Conservation (phyloP, 1,139 yeast species). For the Hemisphaericaspora xylanilytica region DNA sequence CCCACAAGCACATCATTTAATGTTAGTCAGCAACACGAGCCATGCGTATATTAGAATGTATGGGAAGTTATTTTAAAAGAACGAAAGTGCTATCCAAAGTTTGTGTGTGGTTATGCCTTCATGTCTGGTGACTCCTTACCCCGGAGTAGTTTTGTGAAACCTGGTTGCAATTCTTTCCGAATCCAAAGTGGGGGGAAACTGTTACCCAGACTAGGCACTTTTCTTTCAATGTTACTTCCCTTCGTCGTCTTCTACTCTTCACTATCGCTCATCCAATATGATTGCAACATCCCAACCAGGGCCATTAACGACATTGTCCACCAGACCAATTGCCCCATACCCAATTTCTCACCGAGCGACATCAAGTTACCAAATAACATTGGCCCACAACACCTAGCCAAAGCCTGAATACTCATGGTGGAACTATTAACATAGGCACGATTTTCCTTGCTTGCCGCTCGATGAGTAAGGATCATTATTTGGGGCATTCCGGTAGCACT, state of each 20-base stretch:
- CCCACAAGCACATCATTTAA: too few relatives aligned
- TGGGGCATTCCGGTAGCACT: constrained; percentile 39
- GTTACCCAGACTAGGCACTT: too few relatives aligned
- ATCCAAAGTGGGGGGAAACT: too few relatives aligned
- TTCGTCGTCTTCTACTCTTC: not conserved
- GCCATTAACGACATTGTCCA: constrained; percentile 13
- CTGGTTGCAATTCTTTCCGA: too few relatives aligned
- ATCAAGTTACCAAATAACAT: constrained; percentile 55
- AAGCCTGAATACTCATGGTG: constrained; percentile 46
- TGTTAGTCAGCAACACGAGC: too few relatives aligned
- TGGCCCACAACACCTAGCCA: constrained; percentile 59
- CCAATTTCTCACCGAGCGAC: constrained; percentile 7
- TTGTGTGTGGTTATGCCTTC: too few relatives aligned
- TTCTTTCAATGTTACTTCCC: not conserved
- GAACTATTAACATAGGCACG: constrained; percentile 78
- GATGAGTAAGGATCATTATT: constrained; percentile 59
- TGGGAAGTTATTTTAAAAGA: too few relatives aligned
- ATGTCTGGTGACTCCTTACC: too few relatives aligned
- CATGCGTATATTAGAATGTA: too few relatives aligned
- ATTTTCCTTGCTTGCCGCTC: constrained; percentile 80
- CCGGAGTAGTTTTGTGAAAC: too few relatives aligned
- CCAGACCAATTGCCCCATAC: constrained; percentile 9
- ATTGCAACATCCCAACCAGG: constrained; percentile 12
- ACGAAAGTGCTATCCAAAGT: too few relatives aligned
- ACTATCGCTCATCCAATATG: constrained; percentile 12